Evolutionary conservation across 805 yeast genomes (phyloP).

Genomic region (Ogataea nakhonphanomensis): DNA sequence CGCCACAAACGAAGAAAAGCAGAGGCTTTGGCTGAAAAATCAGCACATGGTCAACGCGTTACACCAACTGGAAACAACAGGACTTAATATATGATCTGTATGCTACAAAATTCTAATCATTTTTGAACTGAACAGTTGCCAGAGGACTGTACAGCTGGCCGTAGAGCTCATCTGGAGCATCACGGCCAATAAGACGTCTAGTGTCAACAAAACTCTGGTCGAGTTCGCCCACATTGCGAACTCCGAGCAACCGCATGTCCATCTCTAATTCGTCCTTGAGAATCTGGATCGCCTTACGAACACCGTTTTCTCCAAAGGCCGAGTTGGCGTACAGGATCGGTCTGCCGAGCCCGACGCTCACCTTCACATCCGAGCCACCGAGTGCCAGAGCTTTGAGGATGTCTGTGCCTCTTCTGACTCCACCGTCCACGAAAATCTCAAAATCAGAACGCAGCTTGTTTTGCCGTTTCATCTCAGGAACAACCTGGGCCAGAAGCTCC

Average conservation of each 20-base stretch:
- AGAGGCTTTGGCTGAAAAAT: conserved; percentile 28
- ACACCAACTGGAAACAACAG: conserved; percentile 7
- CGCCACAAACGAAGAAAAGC: conserved; percentile 13
- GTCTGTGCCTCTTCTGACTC: conserved; percentile 67
- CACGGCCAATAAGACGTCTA: conserved; percentile 32
- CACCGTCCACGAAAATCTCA: conserved; percentile 65
- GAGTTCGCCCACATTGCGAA: conserved; percentile 54
- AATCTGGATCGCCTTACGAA: conserved; percentile 54
- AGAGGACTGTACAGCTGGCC: conserved; percentile 30
- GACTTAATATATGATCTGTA: conserved; percentile 1
- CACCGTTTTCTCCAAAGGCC: conserved; percentile 64
- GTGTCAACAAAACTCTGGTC: conserved; percentile 60
- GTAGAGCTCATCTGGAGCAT: conserved; percentile 32
- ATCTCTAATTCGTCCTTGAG: conserved; percentile 67
- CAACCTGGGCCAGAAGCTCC: conserved; percentile 68
- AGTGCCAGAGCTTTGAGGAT: conserved; percentile 61
- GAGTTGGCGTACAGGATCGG: conserved; percentile 63
- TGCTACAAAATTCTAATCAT: conserved; percentile 20
- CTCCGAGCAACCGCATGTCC: conserved; percentile 82
- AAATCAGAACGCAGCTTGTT: conserved; percentile 47
- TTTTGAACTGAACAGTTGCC: conserved; percentile 28
- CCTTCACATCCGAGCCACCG: conserved; percentile 68
- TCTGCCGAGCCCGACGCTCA: conserved; percentile 70
- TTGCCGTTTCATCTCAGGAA: conserved; percentile 45
- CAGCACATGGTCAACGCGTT: conserved; percentile 25